phyloP scores from a whole-genome alignment of 352 stramenopile genomes.

The Pythium coloratum region DNA sequence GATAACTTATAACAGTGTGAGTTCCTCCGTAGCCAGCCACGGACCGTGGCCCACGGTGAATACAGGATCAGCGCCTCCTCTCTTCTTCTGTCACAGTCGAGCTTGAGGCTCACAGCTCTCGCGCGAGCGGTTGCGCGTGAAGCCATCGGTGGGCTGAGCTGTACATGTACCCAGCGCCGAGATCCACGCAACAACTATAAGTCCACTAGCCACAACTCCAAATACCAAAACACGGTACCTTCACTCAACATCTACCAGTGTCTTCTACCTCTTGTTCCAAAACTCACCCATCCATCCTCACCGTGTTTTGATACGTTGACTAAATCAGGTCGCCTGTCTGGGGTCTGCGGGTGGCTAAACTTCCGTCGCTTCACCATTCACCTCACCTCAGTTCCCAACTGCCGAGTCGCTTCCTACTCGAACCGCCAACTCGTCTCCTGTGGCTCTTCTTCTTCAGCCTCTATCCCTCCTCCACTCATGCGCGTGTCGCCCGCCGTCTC shows the following conservation, averaged over 20 bases:
- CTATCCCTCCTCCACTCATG: constrained; percentile 2
- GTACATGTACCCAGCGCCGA: not conserved
- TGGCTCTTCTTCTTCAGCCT: not conserved
- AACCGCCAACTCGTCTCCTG: not conserved
- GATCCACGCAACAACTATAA: not conserved
- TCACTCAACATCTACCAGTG: too few species aligned
- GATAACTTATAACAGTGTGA: too few species aligned
- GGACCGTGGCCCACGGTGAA: too few species aligned
- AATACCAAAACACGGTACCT: constrained; percentile 10
- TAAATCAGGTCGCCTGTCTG: constrained; percentile 12
- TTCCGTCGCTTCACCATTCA: not conserved
- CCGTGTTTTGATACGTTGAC: constrained; percentile 4
- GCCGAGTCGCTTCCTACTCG: not conserved
- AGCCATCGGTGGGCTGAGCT: not conserved
- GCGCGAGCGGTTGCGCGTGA: not conserved
- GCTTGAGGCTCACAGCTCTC: too few species aligned
- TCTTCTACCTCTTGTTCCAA: not conserved
- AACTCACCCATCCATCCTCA: not conserved
- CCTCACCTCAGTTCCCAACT: not conserved
- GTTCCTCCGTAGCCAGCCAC: too few species aligned
- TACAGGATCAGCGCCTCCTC: too few species aligned
- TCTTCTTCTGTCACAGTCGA: too few species aligned
- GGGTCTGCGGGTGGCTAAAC: not conserved
- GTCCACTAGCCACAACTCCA: not conserved
- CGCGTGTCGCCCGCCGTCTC: not conserved